Conservation (phyloP, 2,329 filamentous ascomycete species). For the Claviceps spartinae region DNA sequence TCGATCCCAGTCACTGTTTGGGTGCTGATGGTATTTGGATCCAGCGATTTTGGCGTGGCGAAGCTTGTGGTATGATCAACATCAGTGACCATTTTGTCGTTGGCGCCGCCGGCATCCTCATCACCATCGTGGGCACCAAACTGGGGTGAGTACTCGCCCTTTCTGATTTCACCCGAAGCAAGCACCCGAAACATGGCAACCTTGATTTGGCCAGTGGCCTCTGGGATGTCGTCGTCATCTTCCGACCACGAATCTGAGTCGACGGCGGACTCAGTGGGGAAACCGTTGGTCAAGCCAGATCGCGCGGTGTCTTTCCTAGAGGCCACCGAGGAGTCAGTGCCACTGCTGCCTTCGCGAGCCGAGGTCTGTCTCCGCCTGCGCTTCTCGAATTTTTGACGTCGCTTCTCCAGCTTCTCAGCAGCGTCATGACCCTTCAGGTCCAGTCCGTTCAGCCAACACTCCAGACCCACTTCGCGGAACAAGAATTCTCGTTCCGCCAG, state of each 20-base stretch:
- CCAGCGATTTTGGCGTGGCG: constrained; percentile 87
- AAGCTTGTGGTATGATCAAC: constrained; percentile 97
- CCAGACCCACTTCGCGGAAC: constrained; percentile 90
- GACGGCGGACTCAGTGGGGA: constrained; percentile 55
- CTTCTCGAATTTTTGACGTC: constrained; percentile 64
- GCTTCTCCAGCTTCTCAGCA: constrained; percentile 79
- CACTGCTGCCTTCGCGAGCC: constrained; percentile 20
- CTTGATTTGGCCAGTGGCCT: constrained; percentile 95
- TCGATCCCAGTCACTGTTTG: constrained; percentile 99
- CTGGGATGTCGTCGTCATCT: constrained; percentile 77
- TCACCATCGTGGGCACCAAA: constrained; percentile 96
- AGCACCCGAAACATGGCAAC: constrained; percentile 91
- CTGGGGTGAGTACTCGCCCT: constrained; percentile 93
- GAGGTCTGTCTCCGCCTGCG: constrained; percentile 51
- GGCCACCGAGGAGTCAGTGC: constrained; percentile 25
- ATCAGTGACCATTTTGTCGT: constrained; percentile 57
- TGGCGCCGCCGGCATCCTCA: constrained; percentile 47
- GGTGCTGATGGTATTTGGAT: constrained; percentile 94
- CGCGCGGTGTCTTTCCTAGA: constrained; percentile 47
- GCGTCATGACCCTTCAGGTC: constrained; percentile 90
- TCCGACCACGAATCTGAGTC: constrained; percentile 65
- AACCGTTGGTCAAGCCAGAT: constrained; percentile 65
- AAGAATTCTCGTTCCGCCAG: constrained; percentile 93
- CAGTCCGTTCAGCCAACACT: constrained; percentile 90
- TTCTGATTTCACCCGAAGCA: constrained; percentile 92